A percentile compares a stretch with the other conserved stretches of the same genome.
phyloP scores from a whole-genome alignment of 345 rosid genomes.

The Laguncularia racemosa region DNA sequence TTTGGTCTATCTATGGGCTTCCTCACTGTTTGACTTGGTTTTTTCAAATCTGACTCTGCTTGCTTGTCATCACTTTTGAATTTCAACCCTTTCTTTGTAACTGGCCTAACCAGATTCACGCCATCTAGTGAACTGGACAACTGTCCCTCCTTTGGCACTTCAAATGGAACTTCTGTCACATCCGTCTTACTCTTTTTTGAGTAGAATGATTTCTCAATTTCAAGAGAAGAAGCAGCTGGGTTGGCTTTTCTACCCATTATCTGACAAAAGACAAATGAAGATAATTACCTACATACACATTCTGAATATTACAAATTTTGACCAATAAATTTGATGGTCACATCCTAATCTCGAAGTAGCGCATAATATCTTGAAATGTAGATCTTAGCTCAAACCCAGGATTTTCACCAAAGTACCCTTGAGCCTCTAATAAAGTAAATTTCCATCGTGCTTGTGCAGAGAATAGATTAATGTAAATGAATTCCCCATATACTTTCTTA shows the following conservation, averaged over 20 bases:
- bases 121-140: conserved; percentile 31
- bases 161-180: conserved; percentile 59
- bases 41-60: conserved; percentile 21
- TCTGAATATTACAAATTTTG: too few species aligned
- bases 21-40: conserved; percentile 29
- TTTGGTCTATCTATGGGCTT: conserved; percentile 30
- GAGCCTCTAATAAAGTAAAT: too few species aligned
- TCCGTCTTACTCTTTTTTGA: conserved; percentile 72
- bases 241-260: conserved; percentile 67
- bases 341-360: too few species aligned
- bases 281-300: neutral
- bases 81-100: conserved; percentile 57
- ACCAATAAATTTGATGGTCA: too few species aligned
- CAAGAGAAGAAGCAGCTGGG: conserved; percentile 69
- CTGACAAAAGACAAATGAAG: conserved; percentile 26
- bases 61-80: conserved; percentile 40
- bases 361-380: too few species aligned
- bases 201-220: conserved; percentile 71
- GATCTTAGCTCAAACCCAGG: too few species aligned
- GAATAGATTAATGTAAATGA: too few species aligned
- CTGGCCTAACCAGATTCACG: conserved; percentile 65
- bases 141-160: conserved; percentile 38
- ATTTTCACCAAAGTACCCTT: too few species aligned
- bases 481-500: too few species aligned
- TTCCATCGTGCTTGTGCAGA: too few species aligned